Percentiles rank a stretch among this genome's conserved stretches.
These are phyloP conservation scores for Diutina ranongensis DNA, from an alignment of 1,139 yeast species.

Conservation along the genomic window DNA sequence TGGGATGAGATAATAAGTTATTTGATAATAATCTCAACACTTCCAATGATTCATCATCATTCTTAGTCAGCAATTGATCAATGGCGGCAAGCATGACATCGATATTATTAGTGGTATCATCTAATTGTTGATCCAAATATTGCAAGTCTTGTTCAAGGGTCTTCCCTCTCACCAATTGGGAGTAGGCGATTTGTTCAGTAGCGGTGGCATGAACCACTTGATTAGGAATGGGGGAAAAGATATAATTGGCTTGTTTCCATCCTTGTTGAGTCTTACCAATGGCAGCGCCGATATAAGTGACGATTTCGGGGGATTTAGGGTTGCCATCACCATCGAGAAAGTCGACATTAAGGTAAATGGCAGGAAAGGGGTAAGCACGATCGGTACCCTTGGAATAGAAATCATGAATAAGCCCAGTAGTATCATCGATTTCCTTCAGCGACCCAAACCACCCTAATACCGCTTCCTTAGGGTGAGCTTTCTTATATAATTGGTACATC, in stretches of 20 bases:
- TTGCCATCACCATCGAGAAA: constrained; percentile 22
- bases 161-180: constrained; percentile 3
- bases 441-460: constrained; percentile 90
- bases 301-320: constrained; percentile 29
- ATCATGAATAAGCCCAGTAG: constrained; percentile 78
- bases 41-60: constrained; percentile 26
- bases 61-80: constrained; percentile 33
- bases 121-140: constrained; percentile 15
- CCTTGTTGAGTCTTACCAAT: constrained; percentile 48
- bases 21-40: constrained; percentile 62
- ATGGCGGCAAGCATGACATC: constrained; percentile 45
- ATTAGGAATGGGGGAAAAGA: constrained; percentile 72
- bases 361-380: constrained; percentile 66
- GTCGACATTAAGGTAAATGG: constrained; percentile 60
- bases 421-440: constrained; percentile 47
- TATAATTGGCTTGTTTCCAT: constrained; percentile 30
- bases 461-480: constrained; percentile 68
- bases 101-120: constrained; percentile 38
- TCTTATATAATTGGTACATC: constrained; percentile 63
- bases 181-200: constrained; percentile 42
- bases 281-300: constrained; percentile 68
- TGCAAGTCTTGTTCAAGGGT: constrained; percentile 3
- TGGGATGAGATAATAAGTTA: constrained; percentile 50
- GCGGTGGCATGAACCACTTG: constrained; percentile 47
- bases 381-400: constrained; percentile 64